phyloP scores from a whole-genome alignment of 2,329 filamentous ascomycete genomes.

The Colletotrichum sp. region DNA sequence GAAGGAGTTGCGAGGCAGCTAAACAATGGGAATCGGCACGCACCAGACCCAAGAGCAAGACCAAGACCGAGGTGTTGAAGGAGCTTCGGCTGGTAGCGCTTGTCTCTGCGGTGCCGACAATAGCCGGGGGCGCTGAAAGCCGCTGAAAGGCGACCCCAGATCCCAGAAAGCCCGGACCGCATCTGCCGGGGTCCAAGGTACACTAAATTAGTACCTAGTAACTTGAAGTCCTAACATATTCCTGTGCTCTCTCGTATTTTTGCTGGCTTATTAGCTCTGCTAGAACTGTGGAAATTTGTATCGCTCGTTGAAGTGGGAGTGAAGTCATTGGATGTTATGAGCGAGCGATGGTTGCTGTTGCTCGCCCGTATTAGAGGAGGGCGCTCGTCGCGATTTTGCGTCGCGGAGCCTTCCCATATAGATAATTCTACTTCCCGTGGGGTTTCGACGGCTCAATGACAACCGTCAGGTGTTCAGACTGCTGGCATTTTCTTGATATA shows the following conservation, averaged over 20 bases:
- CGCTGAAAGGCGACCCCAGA: conserved; percentile 14
- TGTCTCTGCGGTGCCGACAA: conserved; percentile 6
- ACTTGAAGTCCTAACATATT: not conserved
- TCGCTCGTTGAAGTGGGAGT: not conserved
- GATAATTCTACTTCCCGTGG: not conserved
- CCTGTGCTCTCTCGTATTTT: not conserved
- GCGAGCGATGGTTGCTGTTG: not conserved
- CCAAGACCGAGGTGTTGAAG: conserved; percentile 12
- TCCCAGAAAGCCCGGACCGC: not conserved
- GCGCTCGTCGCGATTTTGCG: not conserved
- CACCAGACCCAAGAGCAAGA: not conserved
- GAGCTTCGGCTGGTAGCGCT: conserved; percentile 6
- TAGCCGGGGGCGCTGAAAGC: conserved; percentile 15
- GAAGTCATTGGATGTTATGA: not conserved
- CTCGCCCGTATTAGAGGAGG: not conserved
- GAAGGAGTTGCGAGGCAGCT: not conserved
- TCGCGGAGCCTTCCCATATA: not conserved
- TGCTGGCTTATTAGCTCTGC: not conserved
- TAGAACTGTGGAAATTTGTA: not conserved
- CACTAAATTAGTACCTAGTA: not conserved
- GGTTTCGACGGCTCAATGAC: not conserved
- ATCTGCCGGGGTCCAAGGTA: not conserved
- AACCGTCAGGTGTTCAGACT: not conserved
- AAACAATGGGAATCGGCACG: not conserved
- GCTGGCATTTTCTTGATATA: not conserved